These are phyloP conservation scores for Saccharomycopsis sp. DNA, from an alignment of 805 yeast genomes.

Conservation along the genomic window DNA sequence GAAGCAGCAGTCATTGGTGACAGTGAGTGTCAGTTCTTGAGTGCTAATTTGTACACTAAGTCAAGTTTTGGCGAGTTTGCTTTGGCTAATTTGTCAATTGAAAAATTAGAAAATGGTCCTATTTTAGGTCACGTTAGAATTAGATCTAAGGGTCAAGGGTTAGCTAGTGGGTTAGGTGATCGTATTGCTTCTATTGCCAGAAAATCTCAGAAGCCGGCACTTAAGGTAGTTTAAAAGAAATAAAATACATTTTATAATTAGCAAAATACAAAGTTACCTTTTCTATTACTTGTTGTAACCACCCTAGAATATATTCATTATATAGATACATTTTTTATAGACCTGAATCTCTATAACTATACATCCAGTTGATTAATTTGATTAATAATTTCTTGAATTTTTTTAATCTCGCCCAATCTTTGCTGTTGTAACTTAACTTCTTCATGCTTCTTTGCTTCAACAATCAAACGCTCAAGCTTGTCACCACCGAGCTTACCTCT, in stretches of 20 bases:
- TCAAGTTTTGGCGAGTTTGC: constrained; percentile 98
- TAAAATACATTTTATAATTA: background rate
- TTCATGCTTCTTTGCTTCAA: constrained; percentile 33
- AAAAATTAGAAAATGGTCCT: constrained; percentile 64
- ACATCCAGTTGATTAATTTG: too few relatives aligned
- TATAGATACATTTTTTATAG: too few relatives aligned
- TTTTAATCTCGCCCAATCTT: constrained; percentile 7
- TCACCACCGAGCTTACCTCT: constrained; percentile 44
- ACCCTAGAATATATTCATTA: too few relatives aligned
- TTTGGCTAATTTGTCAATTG: constrained; percentile 90
- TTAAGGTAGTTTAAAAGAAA: constrained; percentile 11
- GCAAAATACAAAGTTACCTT: constrained; percentile 1
- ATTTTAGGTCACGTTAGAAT: constrained; percentile 93
- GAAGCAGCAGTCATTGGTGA: constrained; percentile 86
- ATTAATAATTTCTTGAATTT: constrained; percentile 6
- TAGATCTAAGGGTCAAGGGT: constrained; percentile 95
- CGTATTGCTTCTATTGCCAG: constrained; percentile 81
- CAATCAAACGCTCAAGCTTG: constrained; percentile 34
- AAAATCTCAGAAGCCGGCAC: constrained; percentile 28
- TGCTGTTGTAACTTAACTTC: constrained; percentile 4
- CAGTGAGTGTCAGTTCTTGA: constrained; percentile 74
- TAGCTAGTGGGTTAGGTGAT: constrained; percentile 92
- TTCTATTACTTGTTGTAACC: too few relatives aligned
- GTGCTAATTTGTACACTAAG: constrained; percentile 88
- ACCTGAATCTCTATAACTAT: too few relatives aligned